Evolutionary conservation across 2,329 filamentous ascomycete species (phyloP), one percentile per base, ranked within the genome.

Genomic region (Fusarium hostae): DNA sequence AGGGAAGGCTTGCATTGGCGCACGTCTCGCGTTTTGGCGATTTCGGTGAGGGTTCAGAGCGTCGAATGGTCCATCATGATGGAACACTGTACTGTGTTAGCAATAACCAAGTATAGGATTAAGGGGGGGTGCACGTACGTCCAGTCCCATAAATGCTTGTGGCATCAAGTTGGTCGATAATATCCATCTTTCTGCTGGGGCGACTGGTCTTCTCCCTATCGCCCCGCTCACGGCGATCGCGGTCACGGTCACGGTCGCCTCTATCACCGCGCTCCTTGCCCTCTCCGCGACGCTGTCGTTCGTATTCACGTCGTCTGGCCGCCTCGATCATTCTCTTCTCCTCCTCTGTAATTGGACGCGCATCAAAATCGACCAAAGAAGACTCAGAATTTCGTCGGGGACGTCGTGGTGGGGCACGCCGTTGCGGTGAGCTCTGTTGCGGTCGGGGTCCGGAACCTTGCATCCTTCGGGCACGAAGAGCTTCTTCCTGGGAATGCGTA

Each of bases 21-120:
- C 94, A 59, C 92, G 90, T 66, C 91, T 90, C 77, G 92, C 91
- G 76, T 91, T 93, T 78, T 93, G 92, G 63, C 93, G 91, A 81
- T 98, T 99, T 72, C 96, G 93, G 80, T 97, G 93, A 8, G 96
- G 94, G 81, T 97, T 97, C 80, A 96, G 93, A 24, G 96, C 96
- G 81, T 99, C 96, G 77, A 98, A 99, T 8, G 96, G 96, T 2
- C 96, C 96, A 78, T 98, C 96, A 78, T 99, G 96, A 78, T 99
- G 96, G 82, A 98, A 97, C 74, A 97, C 94, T 97, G 12, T n/a
- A 51, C n/a, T 65, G 44, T 45, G 56, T 70, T 54, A 72, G 68
- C 30, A 64, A 37, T 26, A 15, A 22, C 45, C 20, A 45, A 39
- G 22, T 20, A 22, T 11, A 8, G 9, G 12, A 20, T 41, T 12